These are phyloP conservation scores for Pythium folliculosum DNA, from an alignment of 352 stramenopile species.

Conservation along the genomic window DNA sequence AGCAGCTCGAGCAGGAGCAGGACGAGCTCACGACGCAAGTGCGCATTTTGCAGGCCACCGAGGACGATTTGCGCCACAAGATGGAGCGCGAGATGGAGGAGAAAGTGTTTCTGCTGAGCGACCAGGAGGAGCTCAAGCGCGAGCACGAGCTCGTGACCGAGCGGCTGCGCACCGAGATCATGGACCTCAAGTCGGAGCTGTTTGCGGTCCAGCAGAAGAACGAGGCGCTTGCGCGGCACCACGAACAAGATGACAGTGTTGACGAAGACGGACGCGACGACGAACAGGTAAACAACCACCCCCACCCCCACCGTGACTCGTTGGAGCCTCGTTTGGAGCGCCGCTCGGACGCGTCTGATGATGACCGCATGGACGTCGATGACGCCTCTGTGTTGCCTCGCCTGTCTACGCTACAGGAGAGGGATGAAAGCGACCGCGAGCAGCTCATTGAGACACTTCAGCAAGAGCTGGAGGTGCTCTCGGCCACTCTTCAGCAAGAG, in stretches of 20 bases:
- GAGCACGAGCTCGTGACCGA: constrained; percentile 80
- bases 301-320: background rate
- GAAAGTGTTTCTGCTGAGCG: constrained; percentile 81
- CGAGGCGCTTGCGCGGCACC: constrained; percentile 26
- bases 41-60: constrained; percentile 77
- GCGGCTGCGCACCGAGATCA: constrained; percentile 79
- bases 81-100: constrained; percentile 88
- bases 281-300: constrained; percentile 24
- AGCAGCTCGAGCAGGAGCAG: constrained; percentile 68
- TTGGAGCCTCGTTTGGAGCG: background rate
- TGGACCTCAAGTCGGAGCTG: constrained; percentile 87
- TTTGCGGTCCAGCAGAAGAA: constrained; percentile 72
- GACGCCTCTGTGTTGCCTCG: constrained; percentile 33
- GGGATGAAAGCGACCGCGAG: constrained; percentile 62
- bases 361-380: constrained; percentile 36
- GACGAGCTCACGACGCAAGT: constrained; percentile 82
- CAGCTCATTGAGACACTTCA: constrained; percentile 68
- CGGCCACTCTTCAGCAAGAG: constrained; percentile 61
- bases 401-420: constrained; percentile 58
- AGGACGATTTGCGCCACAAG: constrained; percentile 75
- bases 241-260: background rate
- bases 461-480: constrained; percentile 69
- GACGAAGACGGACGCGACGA: background rate
- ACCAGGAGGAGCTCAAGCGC: constrained; percentile 81
- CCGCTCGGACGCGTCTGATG: constrained; percentile 23